phyloP scores from a whole-genome alignment of 2,329 filamentous ascomycete genomes.

The Paramyrothecium roridum region DNA sequence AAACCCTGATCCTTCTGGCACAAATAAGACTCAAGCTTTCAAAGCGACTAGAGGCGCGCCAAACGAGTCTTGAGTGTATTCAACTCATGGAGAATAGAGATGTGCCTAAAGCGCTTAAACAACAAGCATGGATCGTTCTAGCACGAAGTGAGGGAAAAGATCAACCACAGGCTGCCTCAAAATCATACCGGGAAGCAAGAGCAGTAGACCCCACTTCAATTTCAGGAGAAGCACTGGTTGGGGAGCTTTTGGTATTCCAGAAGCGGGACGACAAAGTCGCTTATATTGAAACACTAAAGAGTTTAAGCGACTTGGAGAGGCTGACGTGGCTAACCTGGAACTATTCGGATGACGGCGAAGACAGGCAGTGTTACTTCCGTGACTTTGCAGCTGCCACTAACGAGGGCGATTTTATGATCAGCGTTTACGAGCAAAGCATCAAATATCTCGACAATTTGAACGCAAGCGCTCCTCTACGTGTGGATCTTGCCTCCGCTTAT shows the following conservation, averaged over 20 bases:
- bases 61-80: constrained; percentile 7
- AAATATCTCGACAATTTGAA: constrained; percentile 20
- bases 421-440: constrained; percentile 17
- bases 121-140: background rate
- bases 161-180: background rate
- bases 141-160: background rate
- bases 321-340: constrained; percentile 20
- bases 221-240: constrained; percentile 10
- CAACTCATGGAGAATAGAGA: constrained; percentile 6
- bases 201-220: constrained; percentile 14
- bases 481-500: constrained; percentile 13
- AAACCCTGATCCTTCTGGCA: constrained; percentile 10
- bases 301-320: constrained; percentile 18
- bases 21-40: constrained; percentile 7
- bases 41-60: background rate
- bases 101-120: too few species aligned
- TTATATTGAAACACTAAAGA: constrained; percentile 14
- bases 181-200: background rate
- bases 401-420: constrained; percentile 15
- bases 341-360: constrained; percentile 3
- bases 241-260: constrained; percentile 14
- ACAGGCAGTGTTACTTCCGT: constrained; percentile 8
- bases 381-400: constrained; percentile 11
- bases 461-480: constrained; percentile 15
- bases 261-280: constrained; percentile 5